These are phyloP conservation scores for Neoarthrinium moseri DNA, from an alignment of 2,329 filamentous ascomycete genomes.

Conservation along the genomic window DNA sequence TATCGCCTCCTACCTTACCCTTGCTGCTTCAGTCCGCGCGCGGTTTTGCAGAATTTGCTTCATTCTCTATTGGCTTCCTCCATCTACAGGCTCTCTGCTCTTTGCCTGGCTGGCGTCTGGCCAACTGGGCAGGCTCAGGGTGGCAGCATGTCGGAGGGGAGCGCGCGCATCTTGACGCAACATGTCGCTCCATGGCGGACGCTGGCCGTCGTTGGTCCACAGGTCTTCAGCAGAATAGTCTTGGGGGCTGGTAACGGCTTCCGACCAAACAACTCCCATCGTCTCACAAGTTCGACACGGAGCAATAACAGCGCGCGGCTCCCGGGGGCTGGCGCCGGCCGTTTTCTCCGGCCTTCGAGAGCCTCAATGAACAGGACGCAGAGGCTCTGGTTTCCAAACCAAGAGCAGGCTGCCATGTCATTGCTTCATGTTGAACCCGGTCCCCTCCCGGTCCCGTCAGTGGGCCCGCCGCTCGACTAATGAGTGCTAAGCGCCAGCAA, in stretches of 20 bases:
- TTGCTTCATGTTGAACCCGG: neutral
- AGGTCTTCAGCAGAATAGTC: conserved; percentile 11
- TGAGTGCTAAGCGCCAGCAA: conserved; percentile 6
- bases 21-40: conserved; percentile 27
- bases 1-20: conserved; percentile 1
- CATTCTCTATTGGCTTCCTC: conserved; percentile 16
- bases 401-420: neutral
- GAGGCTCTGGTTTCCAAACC: neutral
- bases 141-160: conserved; percentile 6
- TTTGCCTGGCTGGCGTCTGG: neutral
- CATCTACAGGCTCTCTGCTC: conserved; percentile 15
- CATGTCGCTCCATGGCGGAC: conserved; percentile 14
- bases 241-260: conserved; percentile 15
- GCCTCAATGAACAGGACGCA: neutral
- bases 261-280: conserved; percentile 14
- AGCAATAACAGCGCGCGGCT: conserved; percentile 20
- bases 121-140: neutral
- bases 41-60: conserved; percentile 24
- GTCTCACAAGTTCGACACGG: conserved; percentile 13
- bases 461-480: conserved; percentile 2
- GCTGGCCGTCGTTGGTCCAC: conserved; percentile 15
- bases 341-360: conserved; percentile 8
- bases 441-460: neutral
- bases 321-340: conserved; percentile 15
- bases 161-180: conserved; percentile 25